phyloP scores from a whole-genome alignment of 805 yeast genomes.

The Lachancea dasiensis region DNA sequence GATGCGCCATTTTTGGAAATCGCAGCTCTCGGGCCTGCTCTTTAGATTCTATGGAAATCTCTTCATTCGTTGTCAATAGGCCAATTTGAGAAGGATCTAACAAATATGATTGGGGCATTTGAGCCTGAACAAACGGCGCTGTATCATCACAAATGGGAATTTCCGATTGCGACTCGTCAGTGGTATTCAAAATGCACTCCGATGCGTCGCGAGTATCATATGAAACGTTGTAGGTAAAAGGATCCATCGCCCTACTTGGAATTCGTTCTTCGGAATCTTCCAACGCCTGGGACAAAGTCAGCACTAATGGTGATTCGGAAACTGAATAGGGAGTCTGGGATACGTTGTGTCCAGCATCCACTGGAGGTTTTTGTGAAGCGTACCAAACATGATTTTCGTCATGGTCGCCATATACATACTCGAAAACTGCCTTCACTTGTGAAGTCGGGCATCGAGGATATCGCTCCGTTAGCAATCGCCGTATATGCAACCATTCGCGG shows the following conservation, averaged over 20 bases:
- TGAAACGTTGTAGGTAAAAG: background rate
- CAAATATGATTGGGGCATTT: slow-evolving; percentile 1
- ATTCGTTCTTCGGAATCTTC: background rate
- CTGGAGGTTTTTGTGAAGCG: slow-evolving; percentile 11
- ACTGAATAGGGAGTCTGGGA: background rate
- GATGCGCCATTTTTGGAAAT: no score
- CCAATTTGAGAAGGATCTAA: background rate
- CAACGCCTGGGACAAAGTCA: slow-evolving; percentile 5
- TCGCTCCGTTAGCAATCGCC: slow-evolving; percentile 13
- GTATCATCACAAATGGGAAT: slow-evolving; percentile 1
- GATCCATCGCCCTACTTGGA: background rate
- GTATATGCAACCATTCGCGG: slow-evolving; percentile 27
- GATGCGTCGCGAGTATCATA: background rate
- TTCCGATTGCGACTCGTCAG: slow-evolving; percentile 5
- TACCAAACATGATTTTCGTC: slow-evolving; percentile 10
- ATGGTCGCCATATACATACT: slow-evolving; percentile 23
- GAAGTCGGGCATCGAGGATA: slow-evolving; percentile 20
- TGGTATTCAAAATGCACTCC: slow-evolving; percentile 7
- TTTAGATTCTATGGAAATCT: no score
- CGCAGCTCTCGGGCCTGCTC: no score
- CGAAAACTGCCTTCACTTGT: slow-evolving; percentile 21
- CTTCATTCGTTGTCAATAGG: no score
- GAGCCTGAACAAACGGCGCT: slow-evolving; percentile 1
- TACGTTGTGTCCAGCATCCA: background rate
- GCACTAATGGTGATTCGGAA: slow-evolving; percentile 3